A percentile compares a stretch with the other conserved stretches of the same genome.
Evolutionary conservation across 192 early-diverging fungal genomes (phyloP).

Genomic region (Physocladia obscura): DNA sequence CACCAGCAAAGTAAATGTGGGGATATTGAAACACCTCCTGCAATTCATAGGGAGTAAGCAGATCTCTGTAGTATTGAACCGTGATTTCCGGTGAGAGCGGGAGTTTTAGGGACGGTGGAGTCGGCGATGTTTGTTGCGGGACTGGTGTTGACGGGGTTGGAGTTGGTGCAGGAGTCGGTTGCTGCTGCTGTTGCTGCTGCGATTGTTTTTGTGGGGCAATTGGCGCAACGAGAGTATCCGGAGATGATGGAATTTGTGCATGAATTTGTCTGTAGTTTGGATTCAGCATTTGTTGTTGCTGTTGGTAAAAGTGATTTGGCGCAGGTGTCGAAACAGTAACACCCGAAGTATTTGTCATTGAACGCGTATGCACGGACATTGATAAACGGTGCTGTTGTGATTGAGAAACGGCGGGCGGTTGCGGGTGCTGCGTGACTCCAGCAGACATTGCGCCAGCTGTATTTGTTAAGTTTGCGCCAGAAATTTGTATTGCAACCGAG

Average conservation of each 20-base stretch:
- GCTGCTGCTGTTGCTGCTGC: neutral
- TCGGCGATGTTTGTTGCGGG: neutral
- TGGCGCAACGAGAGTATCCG: neutral
- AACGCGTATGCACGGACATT: conserved; percentile 9
- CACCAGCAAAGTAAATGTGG: conserved; percentile 91
- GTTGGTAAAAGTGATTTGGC: conserved; percentile 26
- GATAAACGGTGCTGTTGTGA: neutral
- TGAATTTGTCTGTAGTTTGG: conserved; percentile 16
- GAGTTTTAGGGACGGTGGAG: conserved; percentile 33
- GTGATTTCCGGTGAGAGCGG: conserved; percentile 47
- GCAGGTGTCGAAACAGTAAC: conserved; percentile 7
- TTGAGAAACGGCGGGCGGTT: neutral
- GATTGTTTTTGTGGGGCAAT: neutral
- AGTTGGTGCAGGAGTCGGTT: neutral
- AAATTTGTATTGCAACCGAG: neutral
- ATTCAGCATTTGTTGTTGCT: conserved; percentile 20
- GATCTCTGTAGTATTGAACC: conserved; percentile 44
- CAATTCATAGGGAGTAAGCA: conserved; percentile 81
- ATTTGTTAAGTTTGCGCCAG: neutral
- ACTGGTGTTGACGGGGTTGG: neutral
- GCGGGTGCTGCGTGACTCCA: neutral
- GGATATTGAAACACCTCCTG: conserved; percentile 82
- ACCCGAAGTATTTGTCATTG: neutral
- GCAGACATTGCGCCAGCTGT: neutral
- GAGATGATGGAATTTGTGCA: neutral